Conservation (phyloP, 2,329 filamentous ascomycete species). For the Trichophyton benhamiae region DNA sequence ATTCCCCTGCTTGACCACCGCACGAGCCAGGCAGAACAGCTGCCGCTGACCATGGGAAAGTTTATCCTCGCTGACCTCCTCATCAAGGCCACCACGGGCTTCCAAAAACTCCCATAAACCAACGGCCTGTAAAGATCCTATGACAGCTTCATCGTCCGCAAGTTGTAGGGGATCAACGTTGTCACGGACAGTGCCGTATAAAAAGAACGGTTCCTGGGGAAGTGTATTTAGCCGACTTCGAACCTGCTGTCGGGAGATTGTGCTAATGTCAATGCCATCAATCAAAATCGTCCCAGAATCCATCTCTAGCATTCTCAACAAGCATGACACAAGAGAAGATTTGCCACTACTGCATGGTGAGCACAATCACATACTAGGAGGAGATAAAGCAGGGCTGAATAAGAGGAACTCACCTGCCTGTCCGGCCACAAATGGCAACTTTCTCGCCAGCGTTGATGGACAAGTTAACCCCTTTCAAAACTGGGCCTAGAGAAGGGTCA, state of each 20-base stretch:
- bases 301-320: constrained; percentile 7
- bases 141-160: not conserved
- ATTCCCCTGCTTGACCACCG: constrained; percentile 85
- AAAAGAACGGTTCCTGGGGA: not conserved
- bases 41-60: constrained; percentile 89
- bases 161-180: not conserved
- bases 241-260: constrained; percentile 2
- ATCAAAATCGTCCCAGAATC: constrained; percentile 6
- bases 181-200: not conserved
- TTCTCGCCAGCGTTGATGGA: constrained; percentile 10
- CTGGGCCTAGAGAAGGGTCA: not conserved
- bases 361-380: not conserved
- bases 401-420: constrained; percentile 8
- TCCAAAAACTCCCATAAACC: constrained; percentile 1
- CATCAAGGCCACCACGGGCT: not conserved
- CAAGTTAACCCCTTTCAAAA: constrained; percentile 7
- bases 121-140: not conserved
- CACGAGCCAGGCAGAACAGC: constrained; percentile 81
- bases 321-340: constrained; percentile 3
- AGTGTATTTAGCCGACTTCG: constrained; percentile 1
- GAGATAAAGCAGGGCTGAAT: not conserved
- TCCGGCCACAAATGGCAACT: constrained; percentile 15
- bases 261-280: constrained; percentile 8
- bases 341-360: constrained; percentile 8
- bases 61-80: constrained; percentile 38